phyloP scores from a whole-genome alignment of 108 stramenopile species.

The Bacterosira constricta region DNA sequence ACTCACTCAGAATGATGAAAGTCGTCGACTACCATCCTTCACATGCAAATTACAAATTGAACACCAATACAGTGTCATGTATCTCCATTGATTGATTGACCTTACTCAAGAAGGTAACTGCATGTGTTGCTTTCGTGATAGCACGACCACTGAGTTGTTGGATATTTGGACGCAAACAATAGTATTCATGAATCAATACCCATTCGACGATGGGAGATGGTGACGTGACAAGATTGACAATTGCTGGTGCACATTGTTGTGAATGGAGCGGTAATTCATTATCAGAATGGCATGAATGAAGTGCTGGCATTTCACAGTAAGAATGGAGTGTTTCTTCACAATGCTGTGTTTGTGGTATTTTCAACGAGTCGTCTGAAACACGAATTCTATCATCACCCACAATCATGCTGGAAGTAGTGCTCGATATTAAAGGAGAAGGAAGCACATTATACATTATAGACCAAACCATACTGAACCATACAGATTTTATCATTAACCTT shows the following conservation, averaged over 20 bases:
- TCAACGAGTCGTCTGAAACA: neutral
- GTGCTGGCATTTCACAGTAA: neutral
- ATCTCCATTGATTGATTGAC: no score
- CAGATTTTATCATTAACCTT: no score
- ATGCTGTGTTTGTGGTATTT: neutral
- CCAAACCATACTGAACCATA: no score
- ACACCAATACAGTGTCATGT: no score
- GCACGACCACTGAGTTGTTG: conserved; percentile 37
- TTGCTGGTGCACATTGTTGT: conserved; percentile 61
- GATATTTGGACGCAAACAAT: conserved; percentile 50
- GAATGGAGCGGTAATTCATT: no score
- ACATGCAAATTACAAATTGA: no score
- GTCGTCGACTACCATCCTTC: no score
- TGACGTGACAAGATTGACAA: conserved; percentile 67
- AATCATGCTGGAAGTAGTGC: neutral
- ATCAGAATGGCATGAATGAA: no score
- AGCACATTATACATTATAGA: no score
- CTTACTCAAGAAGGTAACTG: no score
- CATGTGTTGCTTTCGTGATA: neutral
- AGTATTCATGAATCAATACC: conserved; percentile 70
- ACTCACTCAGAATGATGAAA: no score
- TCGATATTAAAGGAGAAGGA: conserved; percentile 15
- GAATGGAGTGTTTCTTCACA: neutral
- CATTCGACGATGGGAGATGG: conserved; percentile 54
- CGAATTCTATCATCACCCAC: neutral